Evolutionary conservation across 192 early-diverging fungal species (phyloP), one percentile per base, ranked within the genome.

Genomic region (Pecoramyces ruminantium): DNA sequence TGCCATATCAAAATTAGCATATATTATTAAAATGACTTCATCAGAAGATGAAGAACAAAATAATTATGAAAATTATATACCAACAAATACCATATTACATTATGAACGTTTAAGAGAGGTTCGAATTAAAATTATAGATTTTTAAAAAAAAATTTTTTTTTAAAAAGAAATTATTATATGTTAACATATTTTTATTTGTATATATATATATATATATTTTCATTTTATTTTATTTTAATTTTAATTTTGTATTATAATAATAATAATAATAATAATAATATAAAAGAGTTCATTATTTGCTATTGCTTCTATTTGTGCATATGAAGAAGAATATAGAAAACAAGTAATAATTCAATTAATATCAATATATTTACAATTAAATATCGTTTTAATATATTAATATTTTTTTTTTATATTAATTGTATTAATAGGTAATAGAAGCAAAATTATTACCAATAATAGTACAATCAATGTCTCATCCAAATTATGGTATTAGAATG

Each of bases 361-460:
- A n/a, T n/a, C n/a, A n/a, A n/a, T n/a, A n/a, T n/a, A n/a, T n/a
- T n/a, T n/a, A n/a, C n/a, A n/a, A n/a, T n/a, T n/a, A n/a, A n/a
- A n/a, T n/a, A n/a, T n/a, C n/a, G n/a, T n/a, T n/a, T n/a, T n/a
- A n/a, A n/a, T n/a, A n/a, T 34, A 34, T 34, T 34, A 34, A 6
- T 34, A 34, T 34, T 34, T 34, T 34, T 34, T 34, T 34, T 34
- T 34, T 34, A 3, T 34, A 6, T 34, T 34, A 34, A 21, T 8
- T 14, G 78, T 11, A 18, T 21, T 78, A 34, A 13, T 81, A 90
- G 83, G 92, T 93, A 16, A 93, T 96, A 78, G 92, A 95, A 77
- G 84, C 87, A 28, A 94, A 94, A 51, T 86, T 95, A 28, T 86
- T 96, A 1, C 89, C 93, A 27, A 84, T 89, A 79, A 92, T 95